Evolutionary conservation across 2,329 filamentous ascomycete genomes (phyloP).

Genomic region (Taxawa tesnikishii): DNA sequence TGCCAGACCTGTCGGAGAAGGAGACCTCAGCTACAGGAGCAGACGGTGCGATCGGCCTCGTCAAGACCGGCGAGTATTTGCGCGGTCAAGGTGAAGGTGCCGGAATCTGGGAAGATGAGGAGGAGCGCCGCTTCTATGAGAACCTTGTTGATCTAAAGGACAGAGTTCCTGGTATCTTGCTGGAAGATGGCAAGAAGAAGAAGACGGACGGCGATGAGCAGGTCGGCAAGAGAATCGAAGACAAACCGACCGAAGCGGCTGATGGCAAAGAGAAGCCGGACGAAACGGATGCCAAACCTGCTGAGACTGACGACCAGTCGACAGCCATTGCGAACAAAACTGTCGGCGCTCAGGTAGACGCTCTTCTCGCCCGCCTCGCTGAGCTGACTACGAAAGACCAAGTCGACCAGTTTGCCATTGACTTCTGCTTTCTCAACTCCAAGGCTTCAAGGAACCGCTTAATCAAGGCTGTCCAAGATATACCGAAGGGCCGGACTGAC

Average conservation of each 20-base stretch:
- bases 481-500: conserved; percentile 88
- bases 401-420: conserved; percentile 84
- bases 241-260: conserved; percentile 9
- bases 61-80: conserved; percentile 88
- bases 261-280: conserved; percentile 32
- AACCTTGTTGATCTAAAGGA: conserved; percentile 91
- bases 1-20: conserved; percentile 84
- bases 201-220: conserved; percentile 72
- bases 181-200: conserved; percentile 93
- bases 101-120: conserved; percentile 97
- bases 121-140: conserved; percentile 95
- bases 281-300: conserved; percentile 35
- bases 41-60: conserved; percentile 75
- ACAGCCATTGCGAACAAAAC: conserved; percentile 96
- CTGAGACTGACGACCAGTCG: conserved; percentile 66
- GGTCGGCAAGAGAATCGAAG: conserved; percentile 61
- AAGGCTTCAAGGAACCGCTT: conserved; percentile 93
- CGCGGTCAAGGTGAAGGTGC: conserved; percentile 80
- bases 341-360: conserved; percentile 92
- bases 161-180: conserved; percentile 82
- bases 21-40: conserved; percentile 54
- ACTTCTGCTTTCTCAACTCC: conserved; percentile 97
- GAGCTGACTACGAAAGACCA: conserved; percentile 84
- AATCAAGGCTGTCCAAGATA: conserved; percentile 83
- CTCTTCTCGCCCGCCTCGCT: conserved; percentile 73